A percentile compares a stretch with the other conserved stretches of the same genome.
phyloP scores from a whole-genome alignment of 225 moss, liverwort and hornwort genomes.

The Pleurozium schreberi region DNA sequence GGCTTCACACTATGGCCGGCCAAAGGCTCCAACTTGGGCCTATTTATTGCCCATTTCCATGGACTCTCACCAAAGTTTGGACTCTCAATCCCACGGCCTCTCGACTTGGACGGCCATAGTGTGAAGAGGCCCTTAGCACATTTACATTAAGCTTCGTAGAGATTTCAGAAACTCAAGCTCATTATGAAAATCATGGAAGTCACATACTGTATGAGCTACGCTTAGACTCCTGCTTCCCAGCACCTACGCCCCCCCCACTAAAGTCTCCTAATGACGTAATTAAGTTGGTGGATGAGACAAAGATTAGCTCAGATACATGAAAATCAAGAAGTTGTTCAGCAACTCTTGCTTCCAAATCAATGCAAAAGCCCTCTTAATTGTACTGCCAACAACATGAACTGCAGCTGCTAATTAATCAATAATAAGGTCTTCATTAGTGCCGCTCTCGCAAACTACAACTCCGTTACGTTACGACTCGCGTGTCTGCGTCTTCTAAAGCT shows the following conservation, averaged over 20 bases:
- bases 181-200: background rate
- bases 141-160: too few relatives aligned
- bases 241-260: background rate
- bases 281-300: background rate
- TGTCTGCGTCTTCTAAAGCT: background rate
- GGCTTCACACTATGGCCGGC: too few relatives aligned
- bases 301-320: background rate
- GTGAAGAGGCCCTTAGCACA: too few relatives aligned
- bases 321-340: background rate
- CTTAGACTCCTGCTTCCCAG: background rate
- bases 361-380: background rate
- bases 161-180: background rate
- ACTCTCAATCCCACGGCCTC: too few relatives aligned
- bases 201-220: background rate
- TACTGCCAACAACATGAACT: background rate
- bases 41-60: too few relatives aligned
- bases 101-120: too few relatives aligned
- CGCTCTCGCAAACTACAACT: too few relatives aligned
- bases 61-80: too few relatives aligned
- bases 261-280: background rate
- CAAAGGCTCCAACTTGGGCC: too few relatives aligned
- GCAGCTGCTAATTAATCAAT: background rate
- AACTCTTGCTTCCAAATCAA: background rate
- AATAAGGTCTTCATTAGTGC: background rate
- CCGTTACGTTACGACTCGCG: background rate